These are phyloP conservation scores for Kodamaea laetipori DNA, from an alignment of 805 yeast species.

Conservation along the genomic window DNA sequence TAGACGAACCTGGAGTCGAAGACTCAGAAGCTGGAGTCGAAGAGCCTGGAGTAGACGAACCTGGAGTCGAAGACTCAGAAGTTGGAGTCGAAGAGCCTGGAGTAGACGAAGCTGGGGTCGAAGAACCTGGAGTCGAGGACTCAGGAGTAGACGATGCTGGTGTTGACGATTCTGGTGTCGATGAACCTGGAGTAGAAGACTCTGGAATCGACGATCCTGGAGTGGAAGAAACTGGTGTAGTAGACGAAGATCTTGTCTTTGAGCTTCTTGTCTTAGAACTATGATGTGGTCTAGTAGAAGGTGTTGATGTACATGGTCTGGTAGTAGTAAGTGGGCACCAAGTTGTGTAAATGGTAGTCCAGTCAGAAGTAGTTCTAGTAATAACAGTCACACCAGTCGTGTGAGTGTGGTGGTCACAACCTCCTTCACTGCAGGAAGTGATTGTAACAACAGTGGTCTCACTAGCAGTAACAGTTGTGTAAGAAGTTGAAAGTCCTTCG, in stretches of 20 bases:
- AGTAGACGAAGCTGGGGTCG: not conserved
- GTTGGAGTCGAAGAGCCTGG: not conserved
- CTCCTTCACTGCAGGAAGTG: slow-evolving; percentile 4
- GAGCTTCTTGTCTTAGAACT: not conserved
- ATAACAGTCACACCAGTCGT: slow-evolving; percentile 15
- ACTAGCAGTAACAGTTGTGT: slow-evolving; percentile 12
- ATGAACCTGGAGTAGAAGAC: no score
- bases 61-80: not conserved
- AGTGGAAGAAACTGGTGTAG: not conserved
- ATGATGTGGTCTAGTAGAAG: not conserved
- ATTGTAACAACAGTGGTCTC: slow-evolving; percentile 7
- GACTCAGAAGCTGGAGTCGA: no score
- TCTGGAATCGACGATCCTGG: no score
- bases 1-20: no score
- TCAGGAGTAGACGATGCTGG: not conserved
- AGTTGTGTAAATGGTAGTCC: slow-evolving; percentile 18
- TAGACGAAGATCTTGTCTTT: not conserved
- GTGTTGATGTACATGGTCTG: not conserved
- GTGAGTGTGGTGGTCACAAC: not conserved
- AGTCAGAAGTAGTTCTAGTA: slow-evolving; percentile 14
- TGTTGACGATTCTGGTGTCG: no score
- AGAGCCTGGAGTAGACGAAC: no score
- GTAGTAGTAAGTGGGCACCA: slow-evolving; percentile 18
- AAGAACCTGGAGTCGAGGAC: not conserved
- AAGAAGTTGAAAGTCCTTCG: slow-evolving; percentile 3